Evolutionary conservation across 352 stramenopile species (phyloP).

Genomic region (Nothophytophthora sp.): DNA sequence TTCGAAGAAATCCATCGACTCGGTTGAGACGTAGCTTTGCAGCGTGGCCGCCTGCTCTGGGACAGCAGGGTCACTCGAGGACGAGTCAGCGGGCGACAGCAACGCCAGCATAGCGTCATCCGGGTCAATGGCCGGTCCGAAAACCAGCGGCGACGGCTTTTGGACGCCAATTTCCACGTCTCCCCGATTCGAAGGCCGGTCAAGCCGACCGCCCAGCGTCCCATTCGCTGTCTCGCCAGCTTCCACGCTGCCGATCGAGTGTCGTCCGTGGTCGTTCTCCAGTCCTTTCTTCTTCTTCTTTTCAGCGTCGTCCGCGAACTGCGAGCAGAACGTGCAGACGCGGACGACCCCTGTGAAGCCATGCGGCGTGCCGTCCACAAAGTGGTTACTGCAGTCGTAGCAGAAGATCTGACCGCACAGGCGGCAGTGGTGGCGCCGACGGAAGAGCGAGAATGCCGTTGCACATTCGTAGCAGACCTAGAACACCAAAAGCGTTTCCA

Average conservation of each 20-base stretch:
- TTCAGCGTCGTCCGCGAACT: constrained; percentile 45
- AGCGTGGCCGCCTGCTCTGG: constrained; percentile 11
- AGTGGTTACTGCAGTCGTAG: constrained; percentile 80
- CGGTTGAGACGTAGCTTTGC: constrained; percentile 4
- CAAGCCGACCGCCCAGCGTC: constrained; percentile 19
- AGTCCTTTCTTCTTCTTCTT: constrained; percentile 34
- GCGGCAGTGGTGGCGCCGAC: constrained; percentile 85
- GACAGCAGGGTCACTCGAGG: constrained; percentile 18
- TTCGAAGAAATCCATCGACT: constrained; percentile 28
- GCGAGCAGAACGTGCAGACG: constrained; percentile 77
- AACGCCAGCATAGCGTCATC: constrained; percentile 17
- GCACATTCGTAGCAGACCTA: constrained; percentile 88
- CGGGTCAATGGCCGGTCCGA: constrained; percentile 23
- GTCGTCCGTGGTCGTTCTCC: constrained; percentile 12
- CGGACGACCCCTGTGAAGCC: constrained; percentile 60
- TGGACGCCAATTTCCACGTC: constrained; percentile 11
- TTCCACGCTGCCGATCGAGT: constrained; percentile 24
- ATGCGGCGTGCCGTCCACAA: constrained; percentile 62
- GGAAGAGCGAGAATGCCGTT: constrained; percentile 79
- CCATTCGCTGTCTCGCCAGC: constrained; percentile 16
- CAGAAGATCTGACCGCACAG: constrained; percentile 88
- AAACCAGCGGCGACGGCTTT: constrained; percentile 43
- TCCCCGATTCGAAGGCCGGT: constrained; percentile 19
- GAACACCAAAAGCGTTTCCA: background rate
- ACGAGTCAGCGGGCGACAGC: constrained; percentile 34